Percentiles rank a stretch among this genome's conserved stretches.
phyloP scores from a whole-genome alignment of 768 basidiomycete species.

The Hydnomerulius pinastri region DNA sequence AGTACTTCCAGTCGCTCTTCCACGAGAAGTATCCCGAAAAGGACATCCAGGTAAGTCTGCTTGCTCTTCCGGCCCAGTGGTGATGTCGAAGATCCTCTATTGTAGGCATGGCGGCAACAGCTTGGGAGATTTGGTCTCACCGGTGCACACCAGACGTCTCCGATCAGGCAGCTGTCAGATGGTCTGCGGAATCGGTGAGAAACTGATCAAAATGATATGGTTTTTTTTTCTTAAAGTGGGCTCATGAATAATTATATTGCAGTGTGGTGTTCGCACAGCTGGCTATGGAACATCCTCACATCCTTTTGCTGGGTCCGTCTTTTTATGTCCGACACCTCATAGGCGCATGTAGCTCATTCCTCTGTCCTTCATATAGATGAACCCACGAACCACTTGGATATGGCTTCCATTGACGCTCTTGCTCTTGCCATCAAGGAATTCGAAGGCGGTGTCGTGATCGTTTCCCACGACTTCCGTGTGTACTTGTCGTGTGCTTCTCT shows the following conservation, averaged over 20 bases:
- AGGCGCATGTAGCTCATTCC: conserved; percentile 7
- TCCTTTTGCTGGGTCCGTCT: conserved; percentile 75
- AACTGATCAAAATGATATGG: conserved; percentile 15
- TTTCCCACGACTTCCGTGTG: conserved; percentile 98
- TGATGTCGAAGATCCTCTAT: conserved; percentile 7
- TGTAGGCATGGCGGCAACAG: conserved; percentile 89
- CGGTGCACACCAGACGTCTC: conserved; percentile 90
- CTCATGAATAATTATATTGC: conserved; percentile 18
- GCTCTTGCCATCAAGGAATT: conserved; percentile 95
- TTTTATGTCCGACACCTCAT: conserved; percentile 9
- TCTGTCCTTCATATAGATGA: conserved; percentile 56
- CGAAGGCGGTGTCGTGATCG: conserved; percentile 97
- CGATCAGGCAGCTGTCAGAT: conserved; percentile 93
- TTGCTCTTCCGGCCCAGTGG: conserved; percentile 7
- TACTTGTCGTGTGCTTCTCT: conserved; percentile 19
- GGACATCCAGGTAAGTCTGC: conserved; percentile 60
- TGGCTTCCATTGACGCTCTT: conserved; percentile 97
- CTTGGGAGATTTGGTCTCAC: conserved; percentile 95
- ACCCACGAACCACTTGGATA: conserved; percentile 97
- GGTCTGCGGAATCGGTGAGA: conserved; percentile 90
- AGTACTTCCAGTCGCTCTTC: conserved; percentile 89
- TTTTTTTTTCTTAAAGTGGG: conserved; percentile 5
- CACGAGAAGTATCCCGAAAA: conserved; percentile 88
- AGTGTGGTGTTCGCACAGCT: conserved; percentile 96
- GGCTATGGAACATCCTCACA: conserved; percentile 96